phyloP scores from a whole-genome alignment of 1,284 basidiomycete genomes.

The Puccinia novopanici region DNA sequence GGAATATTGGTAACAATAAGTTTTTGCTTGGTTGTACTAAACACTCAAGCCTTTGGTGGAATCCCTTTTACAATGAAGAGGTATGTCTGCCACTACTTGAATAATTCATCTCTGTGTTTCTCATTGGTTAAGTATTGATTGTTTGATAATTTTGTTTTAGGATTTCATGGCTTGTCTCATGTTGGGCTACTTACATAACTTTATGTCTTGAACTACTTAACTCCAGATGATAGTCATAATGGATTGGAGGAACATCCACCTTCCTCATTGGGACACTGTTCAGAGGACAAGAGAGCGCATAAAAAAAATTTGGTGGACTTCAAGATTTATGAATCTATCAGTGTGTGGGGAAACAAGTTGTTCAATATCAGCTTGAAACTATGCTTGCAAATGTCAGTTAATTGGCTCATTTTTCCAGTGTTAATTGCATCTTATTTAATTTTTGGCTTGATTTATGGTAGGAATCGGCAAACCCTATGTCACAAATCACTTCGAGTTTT shows the following conservation, averaged over 20 bases:
- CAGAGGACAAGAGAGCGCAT: background rate
- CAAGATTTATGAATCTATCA: background rate
- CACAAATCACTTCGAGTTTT: background rate
- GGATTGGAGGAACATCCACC: background rate
- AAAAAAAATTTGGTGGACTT: background rate
- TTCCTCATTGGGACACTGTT: background rate
- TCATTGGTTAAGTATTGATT: too few relatives aligned
- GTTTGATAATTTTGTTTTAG: too few relatives aligned
- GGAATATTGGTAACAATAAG: too few relatives aligned
- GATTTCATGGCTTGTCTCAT: background rate
- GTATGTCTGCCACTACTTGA: too few relatives aligned
- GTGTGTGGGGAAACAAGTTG: background rate
- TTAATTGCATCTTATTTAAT: too few relatives aligned
- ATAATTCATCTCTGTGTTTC: too few relatives aligned
- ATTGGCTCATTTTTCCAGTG: too few relatives aligned
- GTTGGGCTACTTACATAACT: background rate
- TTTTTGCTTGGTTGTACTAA: too few relatives aligned
- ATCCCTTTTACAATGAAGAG: too few relatives aligned
- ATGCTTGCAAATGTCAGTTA: background rate
- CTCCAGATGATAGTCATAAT: background rate
- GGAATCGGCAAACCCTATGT: background rate
- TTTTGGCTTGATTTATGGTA: background rate
- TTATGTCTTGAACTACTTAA: background rate
- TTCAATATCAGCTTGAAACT: background rate
- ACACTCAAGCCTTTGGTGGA: too few relatives aligned